Conservation (phyloP, 176 grass and related monocot species). For the Eleusine coracana region DNA sequence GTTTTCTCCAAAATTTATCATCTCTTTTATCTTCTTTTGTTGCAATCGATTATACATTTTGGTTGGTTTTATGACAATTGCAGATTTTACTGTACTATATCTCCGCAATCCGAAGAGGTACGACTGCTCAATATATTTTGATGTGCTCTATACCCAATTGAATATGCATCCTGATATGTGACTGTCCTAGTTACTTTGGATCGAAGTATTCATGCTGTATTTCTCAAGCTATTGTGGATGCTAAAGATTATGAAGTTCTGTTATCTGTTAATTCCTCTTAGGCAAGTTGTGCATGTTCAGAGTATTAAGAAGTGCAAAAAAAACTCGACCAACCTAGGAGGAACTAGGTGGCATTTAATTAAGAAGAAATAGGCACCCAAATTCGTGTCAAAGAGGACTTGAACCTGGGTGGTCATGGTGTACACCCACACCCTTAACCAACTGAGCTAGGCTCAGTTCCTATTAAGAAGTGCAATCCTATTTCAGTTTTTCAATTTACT, state of each 20-base stretch:
- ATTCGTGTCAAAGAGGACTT: no score
- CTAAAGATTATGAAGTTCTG: neutral
- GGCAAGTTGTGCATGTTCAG: neutral
- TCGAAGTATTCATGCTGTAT: neutral
- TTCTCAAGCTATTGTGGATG: slow-evolving; percentile 7
- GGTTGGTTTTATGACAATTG: slow-evolving; percentile 25
- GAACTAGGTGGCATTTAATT: no score
- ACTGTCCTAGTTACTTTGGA: neutral
- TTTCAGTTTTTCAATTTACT: no score
- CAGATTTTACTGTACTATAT: slow-evolving; percentile 69
- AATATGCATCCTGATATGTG: neutral
- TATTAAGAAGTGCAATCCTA: no score
- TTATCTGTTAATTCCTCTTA: slow-evolving; percentile 1
- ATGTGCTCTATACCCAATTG: neutral
- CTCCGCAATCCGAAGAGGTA: slow-evolving; percentile 69
- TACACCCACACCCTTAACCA: no score
- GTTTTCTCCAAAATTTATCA: neutral
- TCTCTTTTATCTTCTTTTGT: neutral
- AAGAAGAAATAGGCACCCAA: no score
- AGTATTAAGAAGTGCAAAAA: neutral
- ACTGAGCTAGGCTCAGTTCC: no score
- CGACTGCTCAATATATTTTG: neutral
- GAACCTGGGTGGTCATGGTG: no score
- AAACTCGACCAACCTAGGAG: no score
- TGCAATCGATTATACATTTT: slow-evolving; percentile 13